Evolutionary conservation across 345 rosid genomes (phyloP), one percentile per base, ranked within the genome.

Genomic region (Euphorbia peplus): DNA sequence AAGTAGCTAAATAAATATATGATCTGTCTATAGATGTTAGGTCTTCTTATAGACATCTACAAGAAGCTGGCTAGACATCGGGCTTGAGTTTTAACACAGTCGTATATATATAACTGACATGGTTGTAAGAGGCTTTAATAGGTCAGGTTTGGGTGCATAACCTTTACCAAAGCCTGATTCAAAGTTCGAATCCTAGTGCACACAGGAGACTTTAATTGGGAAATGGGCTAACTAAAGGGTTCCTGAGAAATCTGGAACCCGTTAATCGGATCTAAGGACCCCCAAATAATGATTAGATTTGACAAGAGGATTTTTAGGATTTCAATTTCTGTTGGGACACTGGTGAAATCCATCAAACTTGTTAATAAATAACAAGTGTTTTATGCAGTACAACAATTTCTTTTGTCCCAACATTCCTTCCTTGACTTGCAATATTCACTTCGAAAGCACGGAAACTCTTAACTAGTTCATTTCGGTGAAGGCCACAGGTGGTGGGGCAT

Each of bases 401-500:
- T 57, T 57, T 69, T 68, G n/a, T 42, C 12, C n/a, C n/a, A n/a
- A n/a, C n/a, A n/a, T n/a, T n/a, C n/a, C n/a, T n/a, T n/a, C n/a
- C n/a, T n/a, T n/a, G n/a, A n/a, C n/a, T n/a, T n/a, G n/a, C n/a
- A n/a, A 32, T 32, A 2, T 2, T 32, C 6, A 32, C 6, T 32
- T 32, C 37, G 14, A 37, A 70, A 50, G 55, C 56, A 25, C 18
- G 71, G 24, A 52, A 63, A 24, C 53, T 37, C 28, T 73, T 65
- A 66, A 73, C 73, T 32, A 24, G 24, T 70, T 70, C 56, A 48
- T 60, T 54, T 70, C 56, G 64, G 70, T 67, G 82, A 83, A 95
- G 99, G 99, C 97, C 78, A 95, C 99, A 70, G 99, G 99, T 25
- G 99, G 99, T 5, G 98, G 99, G 75, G 98, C 99, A 29, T 88